Conservation (phyloP, 352 stramenopile species). For the Phytophthora palmivora region DNA sequence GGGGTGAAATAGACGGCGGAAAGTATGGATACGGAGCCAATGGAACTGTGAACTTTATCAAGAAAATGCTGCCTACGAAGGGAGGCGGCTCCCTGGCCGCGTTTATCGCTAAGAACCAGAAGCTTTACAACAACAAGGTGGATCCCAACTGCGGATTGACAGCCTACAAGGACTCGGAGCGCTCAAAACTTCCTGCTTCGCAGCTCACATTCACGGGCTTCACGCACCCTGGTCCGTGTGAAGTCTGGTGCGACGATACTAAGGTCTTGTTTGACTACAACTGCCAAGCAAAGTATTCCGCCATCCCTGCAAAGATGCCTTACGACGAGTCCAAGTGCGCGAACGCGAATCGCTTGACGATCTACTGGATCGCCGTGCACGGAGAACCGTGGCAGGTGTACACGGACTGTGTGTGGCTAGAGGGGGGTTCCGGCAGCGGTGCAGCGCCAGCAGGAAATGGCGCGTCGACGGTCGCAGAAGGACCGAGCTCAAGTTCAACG, state of each 20-base stretch:
- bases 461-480: conserved; percentile 10
- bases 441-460: conserved; percentile 24
- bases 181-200: conserved; percentile 42
- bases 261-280: conserved; percentile 58
- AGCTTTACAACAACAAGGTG: conserved; percentile 40
- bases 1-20: conserved; percentile 34
- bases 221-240: conserved; percentile 62
- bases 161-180: conserved; percentile 42
- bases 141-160: conserved; percentile 53
- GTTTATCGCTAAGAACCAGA: conserved; percentile 55
- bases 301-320: conserved; percentile 40
- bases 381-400: conserved; percentile 69
- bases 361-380: conserved; percentile 70
- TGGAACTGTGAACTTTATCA: conserved; percentile 47
- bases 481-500: conserved; percentile 16
- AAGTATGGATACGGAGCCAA: conserved; percentile 53
- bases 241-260: conserved; percentile 67
- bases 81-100: conserved; percentile 46
- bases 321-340: conserved; percentile 54
- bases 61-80: conserved; percentile 41
- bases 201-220: conserved; percentile 60
- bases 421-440: conserved; percentile 34
- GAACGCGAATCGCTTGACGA: conserved; percentile 49
- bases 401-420: conserved; percentile 47
- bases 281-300: conserved; percentile 51